A percentile compares a stretch with the other conserved stretches of the same genome.
Conservation (phyloP, 2,329 filamentous ascomycete species). For the Pseudogymnoascus sp. region DNA sequence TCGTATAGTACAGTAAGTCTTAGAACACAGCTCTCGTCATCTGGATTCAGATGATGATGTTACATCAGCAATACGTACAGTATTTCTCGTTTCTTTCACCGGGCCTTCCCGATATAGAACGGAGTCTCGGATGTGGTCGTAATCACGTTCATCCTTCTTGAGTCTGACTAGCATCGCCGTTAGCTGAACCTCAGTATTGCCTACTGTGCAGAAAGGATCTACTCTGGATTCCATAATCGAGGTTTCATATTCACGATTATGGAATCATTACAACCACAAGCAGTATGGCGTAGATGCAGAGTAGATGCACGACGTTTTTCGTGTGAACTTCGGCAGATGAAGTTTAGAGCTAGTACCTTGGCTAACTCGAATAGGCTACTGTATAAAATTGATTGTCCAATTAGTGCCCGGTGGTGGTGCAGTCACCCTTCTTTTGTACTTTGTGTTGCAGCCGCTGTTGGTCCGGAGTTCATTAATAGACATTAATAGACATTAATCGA, state of each 20-base stretch:
- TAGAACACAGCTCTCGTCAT: neutral
- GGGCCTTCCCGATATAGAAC: neutral
- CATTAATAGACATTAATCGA: neutral
- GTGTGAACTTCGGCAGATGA: neutral
- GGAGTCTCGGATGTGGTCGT: neutral
- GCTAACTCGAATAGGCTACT: neutral
- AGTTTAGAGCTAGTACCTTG: neutral
- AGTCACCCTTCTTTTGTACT: neutral
- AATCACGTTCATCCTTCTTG: neutral
- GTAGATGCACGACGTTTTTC: neutral
- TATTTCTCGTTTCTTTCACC: neutral
- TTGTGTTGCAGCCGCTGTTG: neutral
- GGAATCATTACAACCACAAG: neutral
- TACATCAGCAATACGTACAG: neutral
- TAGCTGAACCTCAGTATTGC: neutral
- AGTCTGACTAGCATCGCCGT: neutral
- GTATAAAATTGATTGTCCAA: neutral
- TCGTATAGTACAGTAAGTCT: constrained; percentile 1
- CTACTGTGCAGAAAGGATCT: neutral
- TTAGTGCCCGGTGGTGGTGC: neutral
- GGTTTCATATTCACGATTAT: constrained; percentile 6
- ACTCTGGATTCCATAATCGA: neutral
- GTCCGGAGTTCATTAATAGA: neutral
- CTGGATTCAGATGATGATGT: neutral
- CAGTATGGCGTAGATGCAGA: neutral